Evolutionary conservation across 2,329 filamentous ascomycete species (phyloP).

Genomic region (Ophiostoma tasmaniense): DNA sequence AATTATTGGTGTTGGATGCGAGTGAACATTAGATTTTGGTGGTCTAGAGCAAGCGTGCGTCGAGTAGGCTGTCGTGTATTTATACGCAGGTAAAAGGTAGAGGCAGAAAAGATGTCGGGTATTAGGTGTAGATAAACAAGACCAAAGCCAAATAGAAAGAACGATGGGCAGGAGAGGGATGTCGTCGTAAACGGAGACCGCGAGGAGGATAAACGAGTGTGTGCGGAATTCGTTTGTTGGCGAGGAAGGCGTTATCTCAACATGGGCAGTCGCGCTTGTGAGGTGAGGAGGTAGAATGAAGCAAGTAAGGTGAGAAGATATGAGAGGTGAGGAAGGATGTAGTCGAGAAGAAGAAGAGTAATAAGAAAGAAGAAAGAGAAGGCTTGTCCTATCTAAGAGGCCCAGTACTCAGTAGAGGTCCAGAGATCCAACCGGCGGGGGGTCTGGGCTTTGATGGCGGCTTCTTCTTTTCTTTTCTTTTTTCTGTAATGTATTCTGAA

Average conservation of each 20-base stretch:
- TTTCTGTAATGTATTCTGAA: background rate
- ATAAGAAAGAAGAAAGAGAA: background rate
- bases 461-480: background rate
- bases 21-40: slow-evolving; percentile 8
- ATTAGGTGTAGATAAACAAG: background rate
- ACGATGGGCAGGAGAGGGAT: background rate
- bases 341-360: background rate
- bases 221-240: slow-evolving; percentile 2
- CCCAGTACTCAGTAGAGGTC: too few species aligned
- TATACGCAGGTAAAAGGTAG: background rate
- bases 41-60: background rate
- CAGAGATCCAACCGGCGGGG: background rate
- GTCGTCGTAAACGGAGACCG: slow-evolving; percentile 1
- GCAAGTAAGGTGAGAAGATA: background rate
- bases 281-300: background rate
- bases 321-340: background rate
- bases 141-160: background rate
- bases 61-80: background rate
- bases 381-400: background rate
- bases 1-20: background rate
- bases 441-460: background rate
- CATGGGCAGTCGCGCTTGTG: background rate
- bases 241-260: slow-evolving; percentile 2
- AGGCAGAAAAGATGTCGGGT: background rate
- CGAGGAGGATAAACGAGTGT: background rate